These are phyloP conservation scores for Taxawa tesnikishii DNA, from an alignment of 2,329 filamentous ascomycete genomes.

Conservation along the genomic window DNA sequence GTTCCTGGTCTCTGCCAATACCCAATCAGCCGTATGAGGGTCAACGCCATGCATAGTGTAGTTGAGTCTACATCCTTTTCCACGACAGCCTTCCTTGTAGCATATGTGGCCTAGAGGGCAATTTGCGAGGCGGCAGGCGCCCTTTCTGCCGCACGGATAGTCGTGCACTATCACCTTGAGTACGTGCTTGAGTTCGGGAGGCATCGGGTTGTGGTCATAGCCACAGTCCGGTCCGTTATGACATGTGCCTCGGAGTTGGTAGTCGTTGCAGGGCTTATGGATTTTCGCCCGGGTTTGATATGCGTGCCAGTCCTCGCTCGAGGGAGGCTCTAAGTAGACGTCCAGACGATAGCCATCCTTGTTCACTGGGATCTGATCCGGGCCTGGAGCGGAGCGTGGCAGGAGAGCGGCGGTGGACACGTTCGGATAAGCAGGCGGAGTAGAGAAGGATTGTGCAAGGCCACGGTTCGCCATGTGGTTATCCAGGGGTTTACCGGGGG, in stretches of 20 bases:
- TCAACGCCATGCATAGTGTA: conserved; percentile 5
- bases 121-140: conserved; percentile 27
- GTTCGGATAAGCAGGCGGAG: background rate
- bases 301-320: conserved; percentile 27
- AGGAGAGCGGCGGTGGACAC: conserved; percentile 2
- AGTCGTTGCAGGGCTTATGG: conserved; percentile 37
- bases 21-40: conserved; percentile 6
- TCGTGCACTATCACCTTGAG: conserved; percentile 33
- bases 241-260: conserved; percentile 25
- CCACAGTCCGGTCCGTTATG: conserved; percentile 23
- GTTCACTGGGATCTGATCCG: conserved; percentile 32
- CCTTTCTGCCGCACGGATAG: conserved; percentile 28
- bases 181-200: conserved; percentile 24
- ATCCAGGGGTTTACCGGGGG: too few relatives aligned
- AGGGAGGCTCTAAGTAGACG: conserved; percentile 23
- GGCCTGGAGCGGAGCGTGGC: conserved; percentile 12
- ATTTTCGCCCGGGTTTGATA: conserved; percentile 16
- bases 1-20: conserved; percentile 1
- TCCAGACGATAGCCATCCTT: conserved; percentile 36
- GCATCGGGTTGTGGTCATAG: conserved; percentile 35
- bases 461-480: too few relatives aligned
- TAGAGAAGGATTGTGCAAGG: too few relatives aligned
- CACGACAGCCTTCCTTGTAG: conserved; percentile 19
- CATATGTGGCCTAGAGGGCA: conserved; percentile 37
- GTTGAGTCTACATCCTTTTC: conserved; percentile 12